A percentile compares a stretch with the other conserved stretches of the same genome.
Conservation (phyloP, 495 filamentous ascomycete species). For the Lineolata rhizophorae region DNA sequence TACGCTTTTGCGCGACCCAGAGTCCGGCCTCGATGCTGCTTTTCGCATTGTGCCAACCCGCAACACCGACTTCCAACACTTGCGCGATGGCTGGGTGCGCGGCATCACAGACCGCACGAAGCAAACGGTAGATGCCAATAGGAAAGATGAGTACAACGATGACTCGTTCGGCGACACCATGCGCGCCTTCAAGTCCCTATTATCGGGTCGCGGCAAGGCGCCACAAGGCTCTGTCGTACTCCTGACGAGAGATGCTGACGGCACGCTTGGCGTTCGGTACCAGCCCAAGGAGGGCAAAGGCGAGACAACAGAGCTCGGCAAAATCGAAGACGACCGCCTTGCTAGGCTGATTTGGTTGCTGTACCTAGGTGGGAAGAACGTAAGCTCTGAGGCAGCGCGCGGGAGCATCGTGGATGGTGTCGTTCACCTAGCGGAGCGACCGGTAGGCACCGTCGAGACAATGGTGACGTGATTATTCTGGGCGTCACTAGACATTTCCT, state of each 20-base stretch:
- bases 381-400: slow-evolving; percentile 65
- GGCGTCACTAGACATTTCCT: too few species aligned
- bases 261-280: slow-evolving; percentile 45
- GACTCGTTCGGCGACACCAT: slow-evolving; percentile 50
- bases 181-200: slow-evolving; percentile 51
- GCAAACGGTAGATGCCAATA: slow-evolving; percentile 7
- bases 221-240: slow-evolving; percentile 55
- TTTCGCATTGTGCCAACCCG: slow-evolving; percentile 65
- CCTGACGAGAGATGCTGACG: slow-evolving; percentile 41
- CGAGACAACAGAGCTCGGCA: slow-evolving; percentile 32
- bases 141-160: slow-evolving; percentile 26
- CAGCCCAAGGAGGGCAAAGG: slow-evolving; percentile 25
- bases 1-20: slow-evolving; percentile 32
- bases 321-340: slow-evolving; percentile 55
- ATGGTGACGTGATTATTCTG: slow-evolving; percentile 36
- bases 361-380: slow-evolving; percentile 69
- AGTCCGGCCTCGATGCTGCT: slow-evolving; percentile 36
- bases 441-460: slow-evolving; percentile 63
- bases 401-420: slow-evolving; percentile 69
- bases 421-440: slow-evolving; percentile 71
- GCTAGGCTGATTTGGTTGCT: slow-evolving; percentile 69
- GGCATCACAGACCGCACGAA: slow-evolving; percentile 52
- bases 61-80: slow-evolving; percentile 78
- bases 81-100: slow-evolving; percentile 77
- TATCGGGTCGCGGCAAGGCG: slow-evolving; percentile 47